Base-by-base conservation (phyloP, 2,329 filamentous ascomycete species). In the Aspergillus persii region DNA sequence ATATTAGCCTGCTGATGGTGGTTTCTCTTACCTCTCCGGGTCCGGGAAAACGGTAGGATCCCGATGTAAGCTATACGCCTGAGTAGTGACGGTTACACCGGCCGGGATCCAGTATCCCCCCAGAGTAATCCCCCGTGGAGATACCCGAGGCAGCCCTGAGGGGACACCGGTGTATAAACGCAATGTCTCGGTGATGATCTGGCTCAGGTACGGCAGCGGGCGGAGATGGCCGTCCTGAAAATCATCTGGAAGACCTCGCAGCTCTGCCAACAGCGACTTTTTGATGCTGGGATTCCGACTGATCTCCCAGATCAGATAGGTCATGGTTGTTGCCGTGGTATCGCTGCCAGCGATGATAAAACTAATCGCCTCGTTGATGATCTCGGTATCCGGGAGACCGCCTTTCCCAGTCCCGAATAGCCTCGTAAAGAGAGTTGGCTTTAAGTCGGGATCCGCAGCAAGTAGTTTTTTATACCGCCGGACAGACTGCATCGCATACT, bases 151-250 rank as follows among this genome's bases (percentile, higher is more conserved):
- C 60, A 11, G 85, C 80, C 0, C 77, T 77, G 0, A 83, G 83
- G 0, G 85, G 83, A 8, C 85, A 84, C 0, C 84, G 80, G 83
- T 76, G 58, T 86, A 80, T 1, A 85, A 76, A 1, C 85, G 80
- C 31, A 87, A 75, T 0, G 84, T 83, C 67, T 88, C 85, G 68
- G 78, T 79, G 15, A 87, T 61, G 3, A 86, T 74, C 15, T 83
- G 82, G 59, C 86, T 77, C 1, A 87, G 74, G 5, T 84, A 66
- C 1, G 82, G 80, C 0, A 86, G 74, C 1, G 65, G 64, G 52
- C 86, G 81, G 0, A 88, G 67, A 69, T 73, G 67, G 73, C 81
- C 54, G 31, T 72, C 66, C 0, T 48, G 56, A 2, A 68, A 53
- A 1, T 54, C 54, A 8, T 46, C 23, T 1, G 64, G 58, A 1